Base-by-base conservation (phyloP, 805 yeast species). In the Cyberlindnera euphorbiae region DNA sequence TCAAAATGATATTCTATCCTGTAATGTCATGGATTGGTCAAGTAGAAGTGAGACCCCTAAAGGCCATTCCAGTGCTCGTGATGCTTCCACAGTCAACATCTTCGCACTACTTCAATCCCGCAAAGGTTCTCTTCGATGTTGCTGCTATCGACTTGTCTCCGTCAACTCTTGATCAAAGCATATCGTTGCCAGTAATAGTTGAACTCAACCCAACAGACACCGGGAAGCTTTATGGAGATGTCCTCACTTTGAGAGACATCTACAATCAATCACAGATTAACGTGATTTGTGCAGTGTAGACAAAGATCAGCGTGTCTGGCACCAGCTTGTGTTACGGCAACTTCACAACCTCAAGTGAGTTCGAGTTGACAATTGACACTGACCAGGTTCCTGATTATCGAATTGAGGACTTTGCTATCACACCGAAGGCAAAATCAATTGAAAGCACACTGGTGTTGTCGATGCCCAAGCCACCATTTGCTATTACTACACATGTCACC, bases 141-240 rank as follows among this genome's bases (percentile, higher is more conserved):
- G 24, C 35, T 10, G 8, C 47, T 12, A 33, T 53, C 8, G 45
- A 50, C 29, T 28, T 46, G 4, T 25, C 49, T 1, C 39, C 49
- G 12, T 33, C 38, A 2, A 24, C 38, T 9, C 18, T 40, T 3
- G 41, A 41, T 15, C 27, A 39, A 14, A 23, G 27, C 21, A 5
- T 39, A 17, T 13, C 12, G 2, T 9, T 49, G 3, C 18, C 28
- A 1, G 10, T 45, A 4, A 27, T 25, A 1, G 17, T 44, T 2
- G 35, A 33, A 8, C 26, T 49, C 9, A 33, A 47, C 17, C 39
- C 50, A 8, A 18, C 19, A 9, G 52, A 44, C 18, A 12, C 33
- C 2, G 19, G 36, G 5, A 30, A 29, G n/a, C 9, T 44, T 2
- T 34, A 43, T 21, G 27, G 34, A 7, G 28, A 40, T n/a, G 39